Percentiles rank a stretch among this genome's conserved stretches.
These are phyloP conservation scores for Telfairia occidentalis DNA, from an alignment of 331 rosid genomes.

Conservation along the genomic window DNA sequence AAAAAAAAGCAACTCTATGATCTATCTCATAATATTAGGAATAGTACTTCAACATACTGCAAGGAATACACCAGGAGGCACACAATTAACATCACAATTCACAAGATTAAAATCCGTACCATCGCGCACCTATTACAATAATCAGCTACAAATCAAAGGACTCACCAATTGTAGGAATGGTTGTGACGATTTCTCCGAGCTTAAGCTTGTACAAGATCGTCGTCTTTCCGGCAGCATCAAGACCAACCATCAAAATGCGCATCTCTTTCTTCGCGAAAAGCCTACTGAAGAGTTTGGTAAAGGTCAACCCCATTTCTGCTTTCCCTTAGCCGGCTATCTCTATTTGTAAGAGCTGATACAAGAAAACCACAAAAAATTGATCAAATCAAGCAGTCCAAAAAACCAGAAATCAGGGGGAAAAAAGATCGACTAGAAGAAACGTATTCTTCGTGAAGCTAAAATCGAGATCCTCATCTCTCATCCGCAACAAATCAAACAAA, in stretches of 20 bases:
- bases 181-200: conserved; percentile 94
- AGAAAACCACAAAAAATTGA: neutral
- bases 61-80: neutral
- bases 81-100: neutral
- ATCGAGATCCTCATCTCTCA: neutral
- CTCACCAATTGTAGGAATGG: conserved; percentile 93
- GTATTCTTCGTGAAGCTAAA: neutral
- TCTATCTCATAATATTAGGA: neutral
- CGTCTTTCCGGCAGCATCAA: conserved; percentile 98
- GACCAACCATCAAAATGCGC: conserved; percentile 96
- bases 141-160: neutral
- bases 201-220: conserved; percentile 87
- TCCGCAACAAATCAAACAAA: conserved; percentile 1
- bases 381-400: neutral
- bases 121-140: neutral
- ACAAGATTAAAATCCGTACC: neutral
- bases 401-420: neutral
- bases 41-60: neutral
- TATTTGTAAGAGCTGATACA: conserved; percentile 19
- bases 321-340: conserved; percentile 8
- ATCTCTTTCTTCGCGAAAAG: conserved; percentile 91
- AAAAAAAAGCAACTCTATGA: neutral
- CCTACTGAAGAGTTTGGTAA: conserved; percentile 90
- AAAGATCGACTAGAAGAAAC: neutral
- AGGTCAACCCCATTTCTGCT: conserved; percentile 74